Evolutionary conservation across 305 asterid species (phyloP), one percentile per base, ranked within the genome.

Genomic region (Euphrasia arctica): DNA sequence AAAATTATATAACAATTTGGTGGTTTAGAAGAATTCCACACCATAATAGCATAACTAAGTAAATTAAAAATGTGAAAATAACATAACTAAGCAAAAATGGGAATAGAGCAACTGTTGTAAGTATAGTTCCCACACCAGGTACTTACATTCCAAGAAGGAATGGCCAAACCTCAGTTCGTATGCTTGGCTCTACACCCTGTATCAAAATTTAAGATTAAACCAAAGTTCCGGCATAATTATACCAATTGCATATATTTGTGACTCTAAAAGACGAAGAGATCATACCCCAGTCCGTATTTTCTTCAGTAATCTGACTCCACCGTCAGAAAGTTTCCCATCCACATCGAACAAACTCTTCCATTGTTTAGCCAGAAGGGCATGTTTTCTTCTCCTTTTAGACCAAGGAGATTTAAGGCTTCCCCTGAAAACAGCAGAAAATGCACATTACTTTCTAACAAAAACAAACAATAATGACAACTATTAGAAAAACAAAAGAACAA

Each of bases 171-270:
- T 91, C 96, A 11, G 79, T 84, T 76, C 98, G 77, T 77, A 89
- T 80, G 72, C 90, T 80, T 66, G 96, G 96, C 68, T 91, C 96
- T 72, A 89, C 95, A 77, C 98, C 96, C 96, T 91, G 90, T 69
- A 68, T 56, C 64, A 71, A 62, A 49, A 27, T 60, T 66, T 47
- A 28, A 49, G 15, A 45, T 51, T 49, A 45, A 67, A 67, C 36
- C 47, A 60, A 45, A 66, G 79, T 62, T 60, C 51, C 49, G 54
- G 59, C 62, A 54, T 41, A 64, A 64, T 14, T 39, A 12, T 11
- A 47, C 15, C 7, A 47, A 12, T 47, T 47, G 52, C 52, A 11
- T 47, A 10, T 3, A 47, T 11, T 2, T 45, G 52, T 51, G 56
- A 43, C 31, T 27, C 66, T 36, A 52, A 34, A 34, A 31, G 66